Conservation (phyloP, 345 rosid species). For the Melaleuca quinquenervia region DNA sequence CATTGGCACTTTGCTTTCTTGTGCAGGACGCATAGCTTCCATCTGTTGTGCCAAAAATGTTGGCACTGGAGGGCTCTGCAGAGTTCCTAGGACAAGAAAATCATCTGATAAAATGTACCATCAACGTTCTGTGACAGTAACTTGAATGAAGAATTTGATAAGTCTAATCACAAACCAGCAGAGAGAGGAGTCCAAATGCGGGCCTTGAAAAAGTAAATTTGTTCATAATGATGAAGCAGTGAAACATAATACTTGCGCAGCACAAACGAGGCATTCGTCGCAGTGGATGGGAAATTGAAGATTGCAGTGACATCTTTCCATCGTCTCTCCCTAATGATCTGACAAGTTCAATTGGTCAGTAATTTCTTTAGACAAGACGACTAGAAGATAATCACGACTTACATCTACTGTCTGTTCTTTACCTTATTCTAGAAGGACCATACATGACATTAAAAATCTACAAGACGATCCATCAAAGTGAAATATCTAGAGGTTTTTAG, state of each 20-base stretch:
- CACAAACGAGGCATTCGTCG: slow-evolving; percentile 90
- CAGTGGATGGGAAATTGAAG: slow-evolving; percentile 96
- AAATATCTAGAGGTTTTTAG: neutral
- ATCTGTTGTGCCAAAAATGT: slow-evolving; percentile 27
- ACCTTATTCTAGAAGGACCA: neutral
- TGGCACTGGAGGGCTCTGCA: slow-evolving; percentile 24
- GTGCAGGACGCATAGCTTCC: slow-evolving; percentile 21
- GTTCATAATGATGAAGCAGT: slow-evolving; percentile 71
- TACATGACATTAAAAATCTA: neutral
- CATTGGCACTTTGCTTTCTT: slow-evolving; percentile 31
- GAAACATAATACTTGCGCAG: slow-evolving; percentile 88
- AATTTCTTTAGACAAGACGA: neutral
- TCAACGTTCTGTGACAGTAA: neutral
- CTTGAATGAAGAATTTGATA: neutral
- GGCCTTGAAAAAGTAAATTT: slow-evolving; percentile 60
- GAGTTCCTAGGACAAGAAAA: slow-evolving; percentile 30
- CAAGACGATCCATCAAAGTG: neutral
- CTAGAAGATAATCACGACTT: neutral
- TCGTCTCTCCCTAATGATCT: slow-evolving; percentile 74
- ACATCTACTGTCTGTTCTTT: neutral
- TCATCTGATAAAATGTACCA: neutral
- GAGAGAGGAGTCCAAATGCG: slow-evolving; percentile 32
- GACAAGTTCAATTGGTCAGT: slow-evolving; percentile 3
- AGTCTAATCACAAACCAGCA: slow-evolving; percentile 28
- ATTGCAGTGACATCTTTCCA: slow-evolving; percentile 97